Conservation (phyloP, 2,329 filamentous ascomycete species). For the Colletotrichum falcatum region DNA sequence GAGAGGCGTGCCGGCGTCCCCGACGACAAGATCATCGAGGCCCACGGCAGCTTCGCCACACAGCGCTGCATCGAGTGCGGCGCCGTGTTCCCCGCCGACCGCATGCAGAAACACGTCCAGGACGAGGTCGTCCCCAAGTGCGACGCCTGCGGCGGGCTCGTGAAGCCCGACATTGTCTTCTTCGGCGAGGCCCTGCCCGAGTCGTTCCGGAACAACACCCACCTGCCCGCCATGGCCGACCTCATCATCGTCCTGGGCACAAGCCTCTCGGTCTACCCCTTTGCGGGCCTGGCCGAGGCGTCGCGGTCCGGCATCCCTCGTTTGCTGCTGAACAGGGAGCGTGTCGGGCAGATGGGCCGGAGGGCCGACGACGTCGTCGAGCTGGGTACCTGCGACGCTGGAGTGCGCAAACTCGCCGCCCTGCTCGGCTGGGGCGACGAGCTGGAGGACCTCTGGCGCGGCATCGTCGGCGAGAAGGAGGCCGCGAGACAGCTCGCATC, state of each 20-base stretch:
- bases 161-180: constrained; percentile 96
- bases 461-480: constrained; percentile 72
- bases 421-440: constrained; percentile 89
- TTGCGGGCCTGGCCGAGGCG: constrained; percentile 81
- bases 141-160: constrained; percentile 76
- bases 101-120: constrained; percentile 78
- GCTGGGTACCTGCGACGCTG: constrained; percentile 85
- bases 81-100: constrained; percentile 74
- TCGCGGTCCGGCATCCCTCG: constrained; percentile 74
- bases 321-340: constrained; percentile 88
- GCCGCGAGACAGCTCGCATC: constrained; percentile 61
- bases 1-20: constrained; percentile 90
- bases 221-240: constrained; percentile 73
- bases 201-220: constrained; percentile 50
- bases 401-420: constrained; percentile 81
- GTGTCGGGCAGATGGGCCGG: constrained; percentile 81
- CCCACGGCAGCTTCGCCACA: constrained; percentile 92
- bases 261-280: constrained; percentile 88
- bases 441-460: constrained; percentile 80
- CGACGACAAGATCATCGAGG: constrained; percentile 84
- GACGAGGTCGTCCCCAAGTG: constrained; percentile 79
- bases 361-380: constrained; percentile 86
- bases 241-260: constrained; percentile 90
- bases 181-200: constrained; percentile 78
- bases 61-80: constrained; percentile 94